These are phyloP conservation scores for Terfezia claveryi DNA, from an alignment of 495 filamentous ascomycete species.

Conservation along the genomic window DNA sequence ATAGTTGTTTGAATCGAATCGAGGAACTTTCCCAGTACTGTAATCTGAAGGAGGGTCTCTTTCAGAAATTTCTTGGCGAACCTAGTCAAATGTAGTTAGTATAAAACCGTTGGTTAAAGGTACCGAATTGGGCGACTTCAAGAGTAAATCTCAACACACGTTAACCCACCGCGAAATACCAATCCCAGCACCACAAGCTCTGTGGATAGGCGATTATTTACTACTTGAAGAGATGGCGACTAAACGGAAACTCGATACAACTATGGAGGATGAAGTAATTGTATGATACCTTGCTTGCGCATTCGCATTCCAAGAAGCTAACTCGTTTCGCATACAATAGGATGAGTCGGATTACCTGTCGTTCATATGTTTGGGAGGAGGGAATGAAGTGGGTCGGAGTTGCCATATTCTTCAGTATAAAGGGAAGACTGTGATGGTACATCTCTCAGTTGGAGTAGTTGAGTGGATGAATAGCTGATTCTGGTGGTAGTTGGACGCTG, in stretches of 20 bases:
- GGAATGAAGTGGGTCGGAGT: constrained; percentile 90
- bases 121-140: no score
- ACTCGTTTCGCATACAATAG: background rate
- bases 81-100: no score
- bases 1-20: no score
- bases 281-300: constrained; percentile 1
- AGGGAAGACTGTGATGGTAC: constrained; percentile 81
- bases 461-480: constrained; percentile 1
- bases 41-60: no score
- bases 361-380: constrained; percentile 82
- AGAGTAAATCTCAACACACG: no score
- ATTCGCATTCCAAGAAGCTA: background rate
- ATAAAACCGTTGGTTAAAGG: no score
- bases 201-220: no score
- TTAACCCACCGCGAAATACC: no score
- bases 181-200: no score
- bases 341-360: constrained; percentile 53
- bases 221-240: constrained; percentile 23
- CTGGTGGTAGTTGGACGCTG: constrained; percentile 60
- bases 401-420: constrained; percentile 98
- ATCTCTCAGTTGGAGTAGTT: constrained; percentile 26
- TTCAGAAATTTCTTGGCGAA: no score
- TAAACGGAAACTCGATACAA: constrained; percentile 26
- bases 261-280: constrained; percentile 18
- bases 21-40: no score